Evolutionary conservation across 768 basidiomycete species (phyloP).

Genomic region (Amanita rimosa): DNA sequence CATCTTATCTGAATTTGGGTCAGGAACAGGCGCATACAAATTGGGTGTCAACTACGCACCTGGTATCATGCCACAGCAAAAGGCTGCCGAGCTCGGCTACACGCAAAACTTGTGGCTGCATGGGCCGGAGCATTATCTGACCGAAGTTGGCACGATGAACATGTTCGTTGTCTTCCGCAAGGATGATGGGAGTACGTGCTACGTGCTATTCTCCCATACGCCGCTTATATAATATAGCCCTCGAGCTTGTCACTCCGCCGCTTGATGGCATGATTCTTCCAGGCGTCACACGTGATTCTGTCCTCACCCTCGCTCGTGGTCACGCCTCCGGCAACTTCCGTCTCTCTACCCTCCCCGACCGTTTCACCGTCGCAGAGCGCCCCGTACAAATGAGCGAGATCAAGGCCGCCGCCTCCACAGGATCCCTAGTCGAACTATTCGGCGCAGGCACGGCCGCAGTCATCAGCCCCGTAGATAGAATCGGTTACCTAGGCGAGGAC

Average conservation of each 20-base stretch:
- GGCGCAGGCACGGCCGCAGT: conserved; percentile 79
- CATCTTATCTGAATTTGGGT: background rate
- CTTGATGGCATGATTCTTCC: conserved; percentile 89
- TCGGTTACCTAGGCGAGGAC: conserved; percentile 63
- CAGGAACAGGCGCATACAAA: conserved; percentile 82
- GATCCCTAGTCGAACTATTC: conserved; percentile 70
- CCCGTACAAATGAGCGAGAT: conserved; percentile 71
- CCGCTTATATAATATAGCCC: conserved; percentile 26
- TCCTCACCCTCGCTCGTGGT: conserved; percentile 57
- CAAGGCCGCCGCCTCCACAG: conserved; percentile 42
- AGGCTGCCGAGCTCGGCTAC: conserved; percentile 68
- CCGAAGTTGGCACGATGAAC: conserved; percentile 89
- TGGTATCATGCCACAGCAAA: conserved; percentile 74
- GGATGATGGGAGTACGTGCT: conserved; percentile 44
- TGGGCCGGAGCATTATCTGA: conserved; percentile 51
- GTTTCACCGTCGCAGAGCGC: conserved; percentile 54
- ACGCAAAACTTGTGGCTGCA: conserved; percentile 86
- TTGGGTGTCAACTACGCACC: conserved; percentile 86
- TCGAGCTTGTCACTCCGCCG: conserved; percentile 82
- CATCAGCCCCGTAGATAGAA: conserved; percentile 58
- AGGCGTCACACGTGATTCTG: conserved; percentile 83
- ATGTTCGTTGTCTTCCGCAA: conserved; percentile 72
- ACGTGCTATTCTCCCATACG: background rate
- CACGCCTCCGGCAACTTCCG: conserved; percentile 37
- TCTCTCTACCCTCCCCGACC: conserved; percentile 40